These are phyloP conservation scores for Tetraselmis chui DNA, from an alignment of 139 green algal genomes.

Conservation along the genomic window DNA sequence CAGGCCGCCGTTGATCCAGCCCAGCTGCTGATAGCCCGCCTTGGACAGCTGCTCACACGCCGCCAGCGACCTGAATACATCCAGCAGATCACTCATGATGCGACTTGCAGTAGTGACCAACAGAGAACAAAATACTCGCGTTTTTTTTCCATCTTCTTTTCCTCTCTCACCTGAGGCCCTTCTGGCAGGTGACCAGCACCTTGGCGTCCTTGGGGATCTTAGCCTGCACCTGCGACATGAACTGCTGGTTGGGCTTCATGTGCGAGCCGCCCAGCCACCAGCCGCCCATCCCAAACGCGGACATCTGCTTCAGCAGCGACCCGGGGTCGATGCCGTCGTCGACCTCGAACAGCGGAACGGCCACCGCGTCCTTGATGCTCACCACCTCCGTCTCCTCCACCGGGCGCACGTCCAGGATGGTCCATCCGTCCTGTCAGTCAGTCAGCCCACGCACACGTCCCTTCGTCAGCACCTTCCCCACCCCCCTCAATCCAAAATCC, in stretches of 20 bases:
- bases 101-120: no score
- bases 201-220: slow-evolving; percentile 57
- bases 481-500: no score
- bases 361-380: slow-evolving; percentile 18
- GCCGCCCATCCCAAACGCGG: slow-evolving; percentile 75
- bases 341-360: slow-evolving; percentile 62
- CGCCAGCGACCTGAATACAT: slow-evolving; percentile 54
- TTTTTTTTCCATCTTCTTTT: no score
- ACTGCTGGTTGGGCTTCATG: slow-evolving; percentile 76
- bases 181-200: slow-evolving; percentile 80
- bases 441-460: no score
- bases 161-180: slow-evolving; percentile 78
- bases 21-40: slow-evolving; percentile 67
- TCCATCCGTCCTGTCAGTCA: slow-evolving; percentile 60
- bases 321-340: slow-evolving; percentile 41
- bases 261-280: slow-evolving; percentile 86
- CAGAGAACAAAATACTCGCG: no score
- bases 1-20: slow-evolving; percentile 82
- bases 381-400: slow-evolving; percentile 59
- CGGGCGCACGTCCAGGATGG: slow-evolving; percentile 79
- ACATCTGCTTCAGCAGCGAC: slow-evolving; percentile 64
- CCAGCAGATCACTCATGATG: neutral
- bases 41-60: slow-evolving; percentile 71
- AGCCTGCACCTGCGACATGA: slow-evolving; percentile 64
- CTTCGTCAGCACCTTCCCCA: no score